Evolutionary conservation across 2,329 filamentous ascomycete genomes (phyloP), one percentile per base, ranked within the genome.

Genomic region (Aspergillus sp.): DNA sequence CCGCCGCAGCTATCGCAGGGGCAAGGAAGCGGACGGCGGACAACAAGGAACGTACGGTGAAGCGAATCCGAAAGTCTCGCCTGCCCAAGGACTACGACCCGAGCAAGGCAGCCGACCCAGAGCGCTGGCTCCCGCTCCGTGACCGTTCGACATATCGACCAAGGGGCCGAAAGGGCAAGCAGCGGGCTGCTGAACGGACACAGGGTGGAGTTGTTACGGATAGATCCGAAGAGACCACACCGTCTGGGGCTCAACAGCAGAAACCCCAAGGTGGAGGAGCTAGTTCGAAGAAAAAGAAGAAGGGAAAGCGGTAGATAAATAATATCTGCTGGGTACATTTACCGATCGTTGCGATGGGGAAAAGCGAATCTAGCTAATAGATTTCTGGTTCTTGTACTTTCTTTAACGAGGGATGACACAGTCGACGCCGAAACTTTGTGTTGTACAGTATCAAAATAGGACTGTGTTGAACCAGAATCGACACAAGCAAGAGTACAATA

Each of bases 121-220:
- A 99, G 79, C 85, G 95, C 65, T 99, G 95, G 95, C 79, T 99
- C 63, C 94, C 95, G 13, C 82, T 98, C 71, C 88, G 91, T 56
- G 95, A 99, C 75, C 86, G 95, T 60, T 95, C 91, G 69, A 91
- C 88, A 46, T 99, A 97, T 78, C 84, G 91, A 52, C 93, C 93
- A 7, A 97, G 95, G 81, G 93, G 93, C 6, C 93, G 91, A 82
- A 96, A 97, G 84, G 91, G 92, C 59, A 94, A 92, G 84, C 90
- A 93, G 84, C 90, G 90, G 79, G 89, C 87, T 4, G 83, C 84
- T 64, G 91, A 92, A 68, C 81, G 89, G 46, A 97, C 92, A 8
- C 95, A 98, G 76, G 95, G 95, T 63, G 94, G 93, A 53, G 80
- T 89, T 13, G 91, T 92, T 23, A 88, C 84, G 69, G 91, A 93